A percentile compares a stretch with the other conserved stretches of the same genome.
These are phyloP conservation scores for Phytophthora pistaciae DNA, from an alignment of 352 stramenopile genomes.

Conservation along the genomic window DNA sequence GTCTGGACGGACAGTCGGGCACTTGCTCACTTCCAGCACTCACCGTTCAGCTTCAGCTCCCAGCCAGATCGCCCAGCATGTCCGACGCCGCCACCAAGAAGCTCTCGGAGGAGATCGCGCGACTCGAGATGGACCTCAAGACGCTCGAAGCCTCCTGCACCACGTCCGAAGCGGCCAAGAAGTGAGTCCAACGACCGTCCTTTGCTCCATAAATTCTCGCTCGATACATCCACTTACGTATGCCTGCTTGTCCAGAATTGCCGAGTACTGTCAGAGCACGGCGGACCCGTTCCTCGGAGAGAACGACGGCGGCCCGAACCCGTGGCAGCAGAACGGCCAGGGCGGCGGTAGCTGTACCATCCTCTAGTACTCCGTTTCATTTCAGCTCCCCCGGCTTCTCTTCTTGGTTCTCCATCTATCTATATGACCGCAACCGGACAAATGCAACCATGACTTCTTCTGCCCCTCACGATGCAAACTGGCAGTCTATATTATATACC, in stretches of 20 bases:
- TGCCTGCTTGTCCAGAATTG: conserved; percentile 47
- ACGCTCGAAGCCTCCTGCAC: conserved; percentile 81
- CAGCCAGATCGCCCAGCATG: conserved; percentile 27
- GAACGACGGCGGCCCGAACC: conserved; percentile 71
- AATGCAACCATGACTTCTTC: conserved; percentile 15
- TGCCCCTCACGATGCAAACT: conserved; percentile 26
- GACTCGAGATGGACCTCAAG: conserved; percentile 83
- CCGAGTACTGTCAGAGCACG: conserved; percentile 80
- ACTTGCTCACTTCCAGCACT: not conserved
- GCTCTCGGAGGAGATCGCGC: conserved; percentile 80
- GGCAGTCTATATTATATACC: conserved; percentile 57
- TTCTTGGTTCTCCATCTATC: conserved; percentile 24
- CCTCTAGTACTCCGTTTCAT: conserved; percentile 51
- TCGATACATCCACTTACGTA: conserved; percentile 3
- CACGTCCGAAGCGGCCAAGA: conserved; percentile 82
- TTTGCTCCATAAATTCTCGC: not conserved
- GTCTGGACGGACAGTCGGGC: not conserved
- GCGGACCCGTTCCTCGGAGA: conserved; percentile 80
- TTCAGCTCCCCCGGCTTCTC: not conserved
- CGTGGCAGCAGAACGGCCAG: conserved; percentile 76
- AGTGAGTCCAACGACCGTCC: conserved; percentile 44
- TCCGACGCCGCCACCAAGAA: conserved; percentile 81
- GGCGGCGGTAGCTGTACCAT: conserved; percentile 73
- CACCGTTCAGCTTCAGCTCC: not conserved
- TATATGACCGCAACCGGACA: conserved; percentile 18